These are phyloP conservation scores for Leccinum subrobustum DNA, from an alignment of 1,284 basidiomycete genomes.

Conservation along the genomic window DNA sequence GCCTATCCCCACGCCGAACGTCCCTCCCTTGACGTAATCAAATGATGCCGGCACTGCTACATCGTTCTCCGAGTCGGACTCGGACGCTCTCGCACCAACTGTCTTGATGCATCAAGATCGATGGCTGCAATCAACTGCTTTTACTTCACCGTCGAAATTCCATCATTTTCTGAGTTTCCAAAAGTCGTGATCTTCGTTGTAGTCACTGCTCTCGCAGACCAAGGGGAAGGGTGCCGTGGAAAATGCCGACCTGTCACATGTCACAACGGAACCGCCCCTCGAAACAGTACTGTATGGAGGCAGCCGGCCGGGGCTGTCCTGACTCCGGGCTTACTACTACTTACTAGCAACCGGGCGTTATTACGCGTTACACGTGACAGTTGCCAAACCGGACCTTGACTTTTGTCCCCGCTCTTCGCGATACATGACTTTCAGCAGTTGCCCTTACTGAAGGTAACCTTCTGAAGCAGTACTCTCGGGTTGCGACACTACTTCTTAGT, in stretches of 20 bases:
- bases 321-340: neutral
- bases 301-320: neutral
- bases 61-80: neutral
- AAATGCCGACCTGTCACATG: neutral
- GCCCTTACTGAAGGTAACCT: too few relatives aligned
- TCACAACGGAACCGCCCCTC: neutral
- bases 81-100: neutral
- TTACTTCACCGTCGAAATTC: conserved; percentile 2
- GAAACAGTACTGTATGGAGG: neutral
- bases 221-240: neutral
- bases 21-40: conserved; percentile 5
- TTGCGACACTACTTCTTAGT: neutral
- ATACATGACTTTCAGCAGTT: too few relatives aligned
- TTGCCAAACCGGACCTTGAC: neutral
- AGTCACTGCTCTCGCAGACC: neutral
- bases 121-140: neutral
- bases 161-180: neutral
- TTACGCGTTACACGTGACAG: neutral
- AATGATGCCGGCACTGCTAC: neutral
- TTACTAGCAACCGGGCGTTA: neutral
- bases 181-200: neutral
- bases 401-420: too few relatives aligned
- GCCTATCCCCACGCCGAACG: conserved; percentile 18
- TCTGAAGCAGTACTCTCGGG: neutral
- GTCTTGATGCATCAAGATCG: neutral